Evolutionary conservation across 2,329 filamentous ascomycete genomes (phyloP), one percentile per base, ranked within the genome.

Genomic region (Fusarium sp.): DNA sequence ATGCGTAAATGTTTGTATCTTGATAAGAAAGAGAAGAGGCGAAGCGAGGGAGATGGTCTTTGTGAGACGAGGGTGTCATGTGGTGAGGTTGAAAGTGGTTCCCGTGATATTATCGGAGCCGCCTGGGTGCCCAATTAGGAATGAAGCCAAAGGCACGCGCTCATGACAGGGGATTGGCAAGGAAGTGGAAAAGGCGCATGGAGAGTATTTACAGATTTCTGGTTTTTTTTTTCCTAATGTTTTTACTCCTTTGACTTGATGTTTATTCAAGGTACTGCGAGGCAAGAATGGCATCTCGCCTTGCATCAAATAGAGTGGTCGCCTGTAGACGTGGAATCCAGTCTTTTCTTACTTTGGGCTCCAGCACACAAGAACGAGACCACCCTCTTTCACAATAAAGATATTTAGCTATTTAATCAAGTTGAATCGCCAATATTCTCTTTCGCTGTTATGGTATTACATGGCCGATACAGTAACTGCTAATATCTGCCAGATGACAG

Each of bases 51-150:
- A 35, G 45, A 50, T 5, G 2, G 17, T 32, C 6, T 52, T 30
- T 32, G 47, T 52, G 47, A 52, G 47, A 50, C 11, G 60, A 25
- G 35, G 45, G 38, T 64, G 70, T 74, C 71, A 74, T 66, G 71
- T 72, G 71, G 71, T 72, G 61, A 71, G 32, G 47, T 47, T 52
- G 50, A 62, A 72, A 69, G 66, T 70, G 71, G 65, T 45, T 63
- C 71, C 65, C 71, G 71, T 74, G 71, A 74, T 74, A 66, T 52
- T 74, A 40, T 72, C 72, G 67, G 58, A 32, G 47, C 47, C 27
- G 47, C 45, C 25, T 50, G 45, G 15, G 14, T 50, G 25, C 47
- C 47, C 47, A 52, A 52, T 52, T 52, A 52, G 47, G 47, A 52
- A 52, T 52, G 47, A 52, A 52, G 47, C 47, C 47, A 52, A 52